Evolutionary conservation across 495 filamentous ascomycete genomes (phyloP).

Genomic region (Aspergillus nanangensis): DNA sequence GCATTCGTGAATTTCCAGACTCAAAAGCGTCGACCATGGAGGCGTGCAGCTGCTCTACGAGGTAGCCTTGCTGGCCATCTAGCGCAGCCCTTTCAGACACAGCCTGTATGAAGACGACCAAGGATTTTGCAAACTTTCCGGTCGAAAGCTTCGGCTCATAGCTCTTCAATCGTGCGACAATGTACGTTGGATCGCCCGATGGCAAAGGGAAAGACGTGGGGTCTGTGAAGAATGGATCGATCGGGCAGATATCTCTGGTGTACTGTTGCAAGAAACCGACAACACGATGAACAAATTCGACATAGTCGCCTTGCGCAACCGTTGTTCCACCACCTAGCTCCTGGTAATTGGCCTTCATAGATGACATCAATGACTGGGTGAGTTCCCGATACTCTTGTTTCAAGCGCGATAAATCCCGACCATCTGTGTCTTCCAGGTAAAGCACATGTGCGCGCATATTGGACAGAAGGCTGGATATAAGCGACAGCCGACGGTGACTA

Average conservation of each 20-base stretch:
- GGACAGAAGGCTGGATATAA: conserved; percentile 58
- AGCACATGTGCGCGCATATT: conserved; percentile 60
- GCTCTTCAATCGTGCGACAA: conserved; percentile 60
- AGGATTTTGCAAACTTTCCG: conserved; percentile 47
- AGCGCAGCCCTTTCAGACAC: conserved; percentile 59
- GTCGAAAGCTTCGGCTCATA: conserved; percentile 57
- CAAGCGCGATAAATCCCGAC: conserved; percentile 25
- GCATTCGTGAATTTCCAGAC: conserved; percentile 31
- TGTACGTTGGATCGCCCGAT: conserved; percentile 60
- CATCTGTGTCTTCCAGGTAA: conserved; percentile 23
- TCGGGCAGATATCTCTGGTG: conserved; percentile 54
- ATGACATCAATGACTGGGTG: conserved; percentile 54
- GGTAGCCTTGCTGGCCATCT: conserved; percentile 55
- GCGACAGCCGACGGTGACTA: conserved; percentile 49
- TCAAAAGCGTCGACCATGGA: conserved; percentile 53
- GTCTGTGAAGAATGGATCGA: conserved; percentile 67
- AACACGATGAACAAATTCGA: conserved; percentile 61
- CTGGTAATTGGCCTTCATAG: conserved; percentile 67
- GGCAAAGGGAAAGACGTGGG: conserved; percentile 62
- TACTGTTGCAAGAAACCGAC: conserved; percentile 64
- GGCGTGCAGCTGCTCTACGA: conserved; percentile 52
- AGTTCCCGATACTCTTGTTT: conserved; percentile 53
- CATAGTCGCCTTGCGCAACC: conserved; percentile 51
- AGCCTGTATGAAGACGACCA: conserved; percentile 60
- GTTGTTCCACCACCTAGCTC: conserved; percentile 45